Evolutionary conservation across 202 grass and related monocot species (phyloP).

Genomic region (Digitaria exilis): DNA sequence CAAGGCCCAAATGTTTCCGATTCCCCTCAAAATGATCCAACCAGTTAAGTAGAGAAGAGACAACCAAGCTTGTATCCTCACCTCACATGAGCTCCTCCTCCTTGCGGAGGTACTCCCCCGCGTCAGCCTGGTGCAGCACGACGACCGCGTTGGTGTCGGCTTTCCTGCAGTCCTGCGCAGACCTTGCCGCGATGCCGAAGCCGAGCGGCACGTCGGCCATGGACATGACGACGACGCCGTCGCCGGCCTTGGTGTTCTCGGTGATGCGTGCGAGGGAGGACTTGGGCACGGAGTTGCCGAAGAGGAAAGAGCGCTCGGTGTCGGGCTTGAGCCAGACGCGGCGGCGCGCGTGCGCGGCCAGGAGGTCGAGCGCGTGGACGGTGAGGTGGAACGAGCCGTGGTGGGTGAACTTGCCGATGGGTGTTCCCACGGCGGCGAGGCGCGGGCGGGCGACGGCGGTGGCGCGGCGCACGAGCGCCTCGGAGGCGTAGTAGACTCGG

Average conservation of each 20-base stretch:
- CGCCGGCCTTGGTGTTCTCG: constrained; percentile 60
- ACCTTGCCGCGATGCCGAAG: constrained; percentile 66
- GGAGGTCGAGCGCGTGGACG: constrained; percentile 78
- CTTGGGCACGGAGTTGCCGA: constrained; percentile 88
- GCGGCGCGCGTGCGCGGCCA: constrained; percentile 77
- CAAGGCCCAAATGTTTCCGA: background rate
- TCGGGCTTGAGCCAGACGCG: constrained; percentile 92
- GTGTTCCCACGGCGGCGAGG: constrained; percentile 67
- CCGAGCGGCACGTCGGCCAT: constrained; percentile 86
- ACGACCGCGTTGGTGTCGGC: constrained; percentile 76
- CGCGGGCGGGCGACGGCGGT: constrained; percentile 55
- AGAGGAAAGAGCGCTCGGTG: constrained; percentile 81
- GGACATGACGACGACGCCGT: constrained; percentile 85
- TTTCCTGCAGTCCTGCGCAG: constrained; percentile 86
- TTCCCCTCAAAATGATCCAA: background rate
- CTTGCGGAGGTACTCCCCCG: constrained; percentile 77
- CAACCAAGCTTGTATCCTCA: background rate
- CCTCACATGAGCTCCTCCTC: constrained; percentile 81
- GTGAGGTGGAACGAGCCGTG: constrained; percentile 80
- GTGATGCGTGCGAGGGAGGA: constrained; percentile 65
- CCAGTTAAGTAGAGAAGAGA: background rate
- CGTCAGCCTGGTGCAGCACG: constrained; percentile 78
- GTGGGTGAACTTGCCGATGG: constrained; percentile 89
- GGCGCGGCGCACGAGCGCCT: constrained; percentile 73
- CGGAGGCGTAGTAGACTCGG: constrained; percentile 76